Evolutionary conservation across 129 eudicot species (phyloP), one percentile per base, ranked within the genome.

Genomic region (Lonicera japonica): DNA sequence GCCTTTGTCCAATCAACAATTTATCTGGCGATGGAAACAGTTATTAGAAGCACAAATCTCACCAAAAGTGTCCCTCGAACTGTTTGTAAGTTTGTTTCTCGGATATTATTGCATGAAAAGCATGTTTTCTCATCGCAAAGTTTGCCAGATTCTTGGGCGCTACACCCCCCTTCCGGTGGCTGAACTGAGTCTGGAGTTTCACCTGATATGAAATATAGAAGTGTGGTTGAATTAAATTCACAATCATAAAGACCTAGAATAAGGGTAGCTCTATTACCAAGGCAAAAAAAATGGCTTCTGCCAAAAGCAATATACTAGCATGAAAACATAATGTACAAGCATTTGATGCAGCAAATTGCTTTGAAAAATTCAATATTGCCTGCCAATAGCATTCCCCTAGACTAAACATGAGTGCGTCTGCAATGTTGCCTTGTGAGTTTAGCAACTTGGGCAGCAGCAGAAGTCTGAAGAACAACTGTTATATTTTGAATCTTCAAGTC

Each of bases 11-110:
- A 29, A 51, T 51, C 56, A 14, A 4, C 20, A 12, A 51, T 15
- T 13, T 34, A 58, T 47, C 6, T n/a, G n/a, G n/a, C n/a, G n/a
- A n/a, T n/a, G n/a, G n/a, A n/a, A n/a, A 55, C 16, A 52, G 71
- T 53, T 12, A 58, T 4, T 62, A 68, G 8, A 74, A 16, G 41
- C 45, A 5, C 14, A 41, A n/a, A 59, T 45, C 83, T 80, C 67
- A 92, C 99, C 85, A 92, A 74, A 62, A 92, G 74, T 20, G 99
- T 92, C 70, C 96, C 99, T 69, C 88, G 74, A 56, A 92, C 91
- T 25, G 91, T 88, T 74, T 84, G 74, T 15, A 82, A 58, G 57
- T 80, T 72, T 16, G 83, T 88, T 70, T 90, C 95, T 14, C 94
- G 79, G 21, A 73, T 50, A 56, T 94, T 85, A 60, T 68, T 89